A percentile compares a stretch with the other conserved stretches of the same genome.
These are phyloP conservation scores for Phialophora macrospora DNA, from an alignment of 2,329 filamentous ascomycete species.

Conservation along the genomic window DNA sequence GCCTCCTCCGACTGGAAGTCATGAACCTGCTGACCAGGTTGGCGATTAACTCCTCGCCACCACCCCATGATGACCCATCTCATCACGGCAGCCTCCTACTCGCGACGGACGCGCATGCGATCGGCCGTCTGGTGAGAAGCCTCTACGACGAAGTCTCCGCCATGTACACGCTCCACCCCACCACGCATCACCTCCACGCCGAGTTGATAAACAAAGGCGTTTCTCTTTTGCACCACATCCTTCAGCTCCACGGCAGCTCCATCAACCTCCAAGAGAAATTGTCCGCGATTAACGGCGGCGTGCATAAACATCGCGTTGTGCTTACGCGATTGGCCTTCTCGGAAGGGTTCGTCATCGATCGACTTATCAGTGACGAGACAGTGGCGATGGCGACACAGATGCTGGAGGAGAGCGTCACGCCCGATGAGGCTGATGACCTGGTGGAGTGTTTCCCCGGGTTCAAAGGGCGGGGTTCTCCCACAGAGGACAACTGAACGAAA, in stretches of 20 bases:
- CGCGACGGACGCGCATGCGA: constrained; percentile 68
- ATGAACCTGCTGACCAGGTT: constrained; percentile 51
- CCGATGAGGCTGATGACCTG: constrained; percentile 73
- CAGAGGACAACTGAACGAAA: constrained; percentile 1
- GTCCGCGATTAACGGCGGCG: constrained; percentile 69
- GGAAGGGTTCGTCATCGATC: constrained; percentile 77
- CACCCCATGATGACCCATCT: constrained; percentile 65
- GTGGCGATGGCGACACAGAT: constrained; percentile 81
- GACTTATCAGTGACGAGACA: constrained; percentile 75
- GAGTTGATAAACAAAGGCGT: constrained; percentile 64
- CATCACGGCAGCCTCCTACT: constrained; percentile 66
- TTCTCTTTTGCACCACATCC: constrained; percentile 65
- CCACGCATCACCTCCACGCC: constrained; percentile 52
- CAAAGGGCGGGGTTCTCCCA: constrained; percentile 33
- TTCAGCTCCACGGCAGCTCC: constrained; percentile 51
- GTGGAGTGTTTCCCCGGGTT: constrained; percentile 50
- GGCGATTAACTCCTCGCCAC: constrained; percentile 45
- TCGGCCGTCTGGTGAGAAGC: constrained; percentile 75
- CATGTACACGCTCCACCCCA: constrained; percentile 59
- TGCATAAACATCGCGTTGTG: constrained; percentile 80
- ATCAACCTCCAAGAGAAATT: constrained; percentile 77
- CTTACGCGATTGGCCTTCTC: constrained; percentile 85
- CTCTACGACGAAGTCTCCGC: constrained; percentile 73
- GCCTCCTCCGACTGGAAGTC: constrained; percentile 50
- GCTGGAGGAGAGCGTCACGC: constrained; percentile 78